Base-by-base conservation (phyloP, 2,329 filamentous ascomycete genomes). In the Penicillium sp. region DNA sequence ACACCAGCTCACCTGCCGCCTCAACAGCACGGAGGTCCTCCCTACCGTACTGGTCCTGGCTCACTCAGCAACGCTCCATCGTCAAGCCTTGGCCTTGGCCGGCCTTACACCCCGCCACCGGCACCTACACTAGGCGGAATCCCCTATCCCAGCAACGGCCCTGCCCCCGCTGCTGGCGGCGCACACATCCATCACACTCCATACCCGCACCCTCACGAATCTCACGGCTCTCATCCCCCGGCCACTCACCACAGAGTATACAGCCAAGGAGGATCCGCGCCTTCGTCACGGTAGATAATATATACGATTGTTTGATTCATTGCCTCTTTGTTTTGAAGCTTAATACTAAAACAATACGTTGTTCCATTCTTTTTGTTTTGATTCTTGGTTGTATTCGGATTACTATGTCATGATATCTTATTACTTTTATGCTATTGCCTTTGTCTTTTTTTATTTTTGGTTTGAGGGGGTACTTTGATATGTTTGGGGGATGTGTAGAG, bases 61-160 rank as follows among this genome's bases (percentile, higher is more conserved):
- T 43, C 56, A 45, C 57, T 68, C 30, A 45, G 60, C 16, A 66
- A 65, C 28, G 58, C 67, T 52, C 63, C 65, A 23, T 23, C 58
- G 64, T 23, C 65, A 63, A 30, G 54, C 66, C 61, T 69, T 35
- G 61, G 60, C 14, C 63, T 74, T 23, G 68, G 65, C 14, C 68
- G 73, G 38, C 70, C 74, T 8, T 76, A 71, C 55, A 75, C 72
- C 2, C 74, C 74, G n/a, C 72, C 72, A 1, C 61, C 71, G 5
- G 62, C 64, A 18, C 47, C 59, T 14, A 50, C 59, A 8, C 20
- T 62, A 33, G 56, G 65, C 11, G 65, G 69, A 21, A 55, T 73
- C 55, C 62, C 61, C 18, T 73, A 73, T 61, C 65, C 65, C 5
- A 62, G 65, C n/a, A 51, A 40, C 14, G 46, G 46, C 4, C 23